Evolutionary conservation across 2,329 filamentous ascomycete genomes (phyloP).

Genomic region (Herpotrichia juniperi): DNA sequence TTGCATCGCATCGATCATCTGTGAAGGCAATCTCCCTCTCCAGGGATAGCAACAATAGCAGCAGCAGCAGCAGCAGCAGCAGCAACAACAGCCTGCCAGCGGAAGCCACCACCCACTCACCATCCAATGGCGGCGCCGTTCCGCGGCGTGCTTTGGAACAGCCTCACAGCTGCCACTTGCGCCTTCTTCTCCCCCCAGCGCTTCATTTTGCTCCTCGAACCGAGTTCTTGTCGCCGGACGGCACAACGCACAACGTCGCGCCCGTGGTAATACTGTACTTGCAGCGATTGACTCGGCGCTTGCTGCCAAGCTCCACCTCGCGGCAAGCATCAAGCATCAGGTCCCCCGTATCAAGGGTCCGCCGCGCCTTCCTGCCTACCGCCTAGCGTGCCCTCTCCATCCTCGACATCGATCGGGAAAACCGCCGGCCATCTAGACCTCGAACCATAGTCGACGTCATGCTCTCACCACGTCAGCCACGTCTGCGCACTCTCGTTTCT

Average conservation of each 20-base stretch:
- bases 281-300: background rate
- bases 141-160: too few species aligned
- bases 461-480: slow-evolving; percentile 8
- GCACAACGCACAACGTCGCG: background rate
- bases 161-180: too few species aligned
- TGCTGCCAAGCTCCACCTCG: background rate
- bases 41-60: too few species aligned
- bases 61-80: too few species aligned
- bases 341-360: slow-evolving; percentile 2
- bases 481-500: background rate
- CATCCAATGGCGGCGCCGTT: too few species aligned
- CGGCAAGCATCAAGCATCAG: too few species aligned
- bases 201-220: background rate
- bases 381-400: slow-evolving; percentile 3
- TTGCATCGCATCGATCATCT: background rate
- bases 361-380: background rate
- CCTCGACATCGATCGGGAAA: slow-evolving; percentile 6
- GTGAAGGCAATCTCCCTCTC: background rate
- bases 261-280: background rate
- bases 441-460: slow-evolving; percentile 3
- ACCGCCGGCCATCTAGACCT: slow-evolving; percentile 2
- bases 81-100: too few species aligned
- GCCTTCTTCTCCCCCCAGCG: background rate
- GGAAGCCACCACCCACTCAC: too few species aligned
- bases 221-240: too few species aligned